Percentiles rank a stretch among this genome's conserved stretches.
phyloP scores from a whole-genome alignment of 306 rosid species.

The Dalbergia cochinchinensis region DNA sequence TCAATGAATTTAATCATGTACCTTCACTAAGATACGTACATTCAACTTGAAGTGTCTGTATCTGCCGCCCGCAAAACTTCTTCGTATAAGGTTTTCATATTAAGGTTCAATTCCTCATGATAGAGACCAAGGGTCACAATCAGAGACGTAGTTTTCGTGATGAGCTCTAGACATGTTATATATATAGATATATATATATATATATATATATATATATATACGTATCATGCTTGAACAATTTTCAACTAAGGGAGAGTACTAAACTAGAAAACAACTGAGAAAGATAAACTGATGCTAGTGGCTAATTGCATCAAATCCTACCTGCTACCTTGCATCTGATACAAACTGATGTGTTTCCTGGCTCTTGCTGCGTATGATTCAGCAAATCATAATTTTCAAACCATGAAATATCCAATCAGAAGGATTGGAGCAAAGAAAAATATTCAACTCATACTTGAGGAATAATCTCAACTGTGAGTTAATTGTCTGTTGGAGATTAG shows the following conservation, averaged over 20 bases:
- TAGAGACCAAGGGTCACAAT: slow-evolving; percentile 1
- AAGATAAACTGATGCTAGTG: neutral
- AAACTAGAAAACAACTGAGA: slow-evolving; percentile 7
- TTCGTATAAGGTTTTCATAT: neutral
- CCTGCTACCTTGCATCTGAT: neutral
- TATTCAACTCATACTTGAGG: neutral
- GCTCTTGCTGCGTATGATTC: neutral
- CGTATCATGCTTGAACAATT: neutral
- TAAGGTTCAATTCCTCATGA: neutral
- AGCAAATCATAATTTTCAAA: slow-evolving; percentile 14
- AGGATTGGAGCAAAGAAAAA: neutral
- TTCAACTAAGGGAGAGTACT: neutral
- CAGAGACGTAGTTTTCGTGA: neutral
- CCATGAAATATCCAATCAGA: neutral
- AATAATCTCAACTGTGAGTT: slow-evolving; percentile 8
- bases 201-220: no score
- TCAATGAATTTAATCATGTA: neutral
- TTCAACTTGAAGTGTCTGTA: neutral
- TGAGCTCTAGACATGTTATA: neutral
- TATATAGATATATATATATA: no score
- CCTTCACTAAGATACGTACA: neutral
- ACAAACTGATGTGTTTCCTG: neutral
- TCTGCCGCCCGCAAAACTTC: neutral
- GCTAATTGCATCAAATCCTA: neutral
- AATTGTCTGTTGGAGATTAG: slow-evolving; percentile 6